These are phyloP conservation scores for Cucurbitaria berberidis DNA, from an alignment of 2,329 filamentous ascomycete genomes.

Conservation along the genomic window DNA sequence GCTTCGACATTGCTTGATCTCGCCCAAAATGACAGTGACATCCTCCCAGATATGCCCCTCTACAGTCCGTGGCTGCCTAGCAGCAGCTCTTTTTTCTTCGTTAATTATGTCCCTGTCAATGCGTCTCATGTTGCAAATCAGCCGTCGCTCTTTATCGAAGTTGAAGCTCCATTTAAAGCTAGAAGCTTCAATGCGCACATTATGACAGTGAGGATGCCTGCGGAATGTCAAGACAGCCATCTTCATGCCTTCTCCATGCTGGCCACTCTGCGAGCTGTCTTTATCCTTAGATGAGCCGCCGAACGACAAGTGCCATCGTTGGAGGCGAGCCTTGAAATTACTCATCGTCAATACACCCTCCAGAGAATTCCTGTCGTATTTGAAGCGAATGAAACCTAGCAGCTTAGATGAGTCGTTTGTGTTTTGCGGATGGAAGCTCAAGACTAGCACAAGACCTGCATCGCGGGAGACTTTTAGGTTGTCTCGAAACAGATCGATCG, in stretches of 20 bases:
- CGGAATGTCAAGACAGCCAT: too few relatives aligned
- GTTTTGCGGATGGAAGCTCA: too few relatives aligned
- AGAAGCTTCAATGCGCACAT: slow-evolving; percentile 11
- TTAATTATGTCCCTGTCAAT: too few relatives aligned
- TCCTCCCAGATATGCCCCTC: too few relatives aligned
- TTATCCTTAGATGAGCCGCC: slow-evolving; percentile 19
- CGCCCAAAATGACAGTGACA: too few relatives aligned
- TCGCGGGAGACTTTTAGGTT: too few relatives aligned
- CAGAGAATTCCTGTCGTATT: slow-evolving; percentile 7
- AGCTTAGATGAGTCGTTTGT: background rate
- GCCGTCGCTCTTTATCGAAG: background rate
- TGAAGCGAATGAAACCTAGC: slow-evolving; percentile 22
- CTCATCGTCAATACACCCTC: slow-evolving; percentile 17
- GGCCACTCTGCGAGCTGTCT: slow-evolving; percentile 16
- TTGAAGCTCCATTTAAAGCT: slow-evolving; percentile 12
- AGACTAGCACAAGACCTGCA: too few relatives aligned
- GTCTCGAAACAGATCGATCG: too few relatives aligned
- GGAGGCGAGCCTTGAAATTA: slow-evolving; percentile 20
- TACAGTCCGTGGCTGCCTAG: too few relatives aligned
- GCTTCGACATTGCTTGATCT: background rate
- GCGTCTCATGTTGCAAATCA: too few relatives aligned
- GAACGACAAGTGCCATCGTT: slow-evolving; percentile 6
- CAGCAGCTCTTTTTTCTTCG: too few relatives aligned
- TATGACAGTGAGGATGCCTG: too few relatives aligned
- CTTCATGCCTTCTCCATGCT: slow-evolving; percentile 33